Evolutionary conservation across 2,329 filamentous ascomycete species (phyloP), one percentile per base, ranked within the genome.

Genomic region (Cytospora chrysosperma): DNA sequence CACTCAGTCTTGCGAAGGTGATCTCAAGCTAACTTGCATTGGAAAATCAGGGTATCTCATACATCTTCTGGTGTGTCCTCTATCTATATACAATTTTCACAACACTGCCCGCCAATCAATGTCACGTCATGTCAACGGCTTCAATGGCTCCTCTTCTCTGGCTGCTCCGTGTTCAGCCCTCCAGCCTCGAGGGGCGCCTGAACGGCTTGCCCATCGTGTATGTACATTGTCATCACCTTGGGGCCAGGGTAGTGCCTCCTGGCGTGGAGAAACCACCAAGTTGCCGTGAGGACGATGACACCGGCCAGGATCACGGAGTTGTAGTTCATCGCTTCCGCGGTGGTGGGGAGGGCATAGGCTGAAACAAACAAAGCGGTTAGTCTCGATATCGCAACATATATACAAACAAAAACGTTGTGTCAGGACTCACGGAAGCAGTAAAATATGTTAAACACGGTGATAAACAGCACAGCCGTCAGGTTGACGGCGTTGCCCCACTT

Each of bases 401-500:
- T 3, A 19, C 21, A 21, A 5, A 17, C n/a, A n/a, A 17, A 8
- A 47, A 12, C 1, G 2, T 8, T 15, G n/a, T 24, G 3, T 21
- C 12, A 75, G n/a, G n/a, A n/a, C 79, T 76, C 69, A 82, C 80
- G 84, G 75, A 87, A 87, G 70, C 83, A 86, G 73, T 83, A 87
- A 63, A 87, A 81, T n/a, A 85, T 75, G 59, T 83, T 77, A 67
- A 86, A 87, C 24, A 84, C 74, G 1, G 79, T 69, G 61, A 87
- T 86, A 59, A 85, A 81, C 49, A 81, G 68, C 19, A 84, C 81
- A 8, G 82, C 76, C 5, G 81, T 66, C 13, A 73, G 62, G 67
- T 87, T 87, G 68, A 87, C 69, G 2, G 74, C 65, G 49, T 75
- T 80, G 1, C 84, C 84, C n/a, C 78, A 70, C 6, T 70, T 75